Base-by-base conservation (phyloP, 192 early-diverging fungal genomes). In the Coemansia sp. region DNA sequence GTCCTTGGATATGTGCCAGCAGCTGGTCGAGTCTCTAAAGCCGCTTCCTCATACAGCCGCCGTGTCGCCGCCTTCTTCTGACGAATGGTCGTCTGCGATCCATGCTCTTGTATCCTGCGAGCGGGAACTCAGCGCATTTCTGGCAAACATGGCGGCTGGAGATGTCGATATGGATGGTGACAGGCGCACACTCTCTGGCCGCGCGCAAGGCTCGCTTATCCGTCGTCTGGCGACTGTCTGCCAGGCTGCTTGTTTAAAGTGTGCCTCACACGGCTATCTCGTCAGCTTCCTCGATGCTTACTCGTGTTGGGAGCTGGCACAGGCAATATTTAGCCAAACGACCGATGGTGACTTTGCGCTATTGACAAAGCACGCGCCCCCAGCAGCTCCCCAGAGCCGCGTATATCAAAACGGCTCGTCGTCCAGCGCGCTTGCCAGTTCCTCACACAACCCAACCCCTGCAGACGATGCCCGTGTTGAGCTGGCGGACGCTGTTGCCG, bases 301-400 rank as follows among this genome's bases (percentile, higher is more conserved):
- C 20, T 48, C 65, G 17, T 67, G 73, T 59, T 81, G 78, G 78
- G 64, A 70, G 61, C 29, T 81, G 31, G 68, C 73, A 3, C 54
- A 38, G n/a, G 17, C 57, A 13, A 56, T 81, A 0, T 72, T 75
- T 45, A 61, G 56, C 23, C 68, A 81, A 34, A 81, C 78, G 11
- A 59, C 64, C 1, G 78, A 68, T 34, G 78, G 78, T 38, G 78
- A 81, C 59, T 81, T 68, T 75, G 72, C 78, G 5, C 31, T 53
- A 5, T 58, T 80, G 50, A 75, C 78, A 40, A 52, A 58, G 0
- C 45, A 48, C 6, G 9, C 22, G 10, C 45, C 22, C 9, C 45
- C 22, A 13, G 23, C 22, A 48, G 22, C 9, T 25, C 6, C 45
- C 22, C 19, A 25, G 2, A 2, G 20, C 9, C 8, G 45, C 9